phyloP scores from a whole-genome alignment of 1,139 yeast genomes.

The Blastobotrys serpentis region DNA sequence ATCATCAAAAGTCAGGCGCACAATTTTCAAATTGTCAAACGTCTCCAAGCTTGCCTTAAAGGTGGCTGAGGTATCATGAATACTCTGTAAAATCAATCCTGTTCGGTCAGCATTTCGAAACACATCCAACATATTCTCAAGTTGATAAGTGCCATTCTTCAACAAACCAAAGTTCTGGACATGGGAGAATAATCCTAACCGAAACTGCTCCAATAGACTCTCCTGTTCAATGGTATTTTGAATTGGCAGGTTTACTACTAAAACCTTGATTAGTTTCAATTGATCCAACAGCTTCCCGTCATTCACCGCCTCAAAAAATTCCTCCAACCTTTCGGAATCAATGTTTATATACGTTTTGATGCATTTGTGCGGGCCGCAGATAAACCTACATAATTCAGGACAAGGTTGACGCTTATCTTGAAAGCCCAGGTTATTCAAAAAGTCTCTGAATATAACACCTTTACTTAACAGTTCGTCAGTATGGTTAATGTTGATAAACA shows the following conservation, averaged over 20 bases:
- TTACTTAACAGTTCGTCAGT: slow-evolving; percentile 2
- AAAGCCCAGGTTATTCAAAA: neutral
- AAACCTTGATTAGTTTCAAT: neutral
- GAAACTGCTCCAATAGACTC: neutral
- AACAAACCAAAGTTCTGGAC: slow-evolving; percentile 3
- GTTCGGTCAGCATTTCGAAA: neutral
- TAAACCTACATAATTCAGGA: slow-evolving; percentile 3
- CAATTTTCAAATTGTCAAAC: slow-evolving; percentile 1
- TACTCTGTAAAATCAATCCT: slow-evolving; percentile 1
- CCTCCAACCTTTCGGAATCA: neutral
- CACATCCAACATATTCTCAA: slow-evolving; percentile 4
- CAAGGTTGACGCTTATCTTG: neutral
- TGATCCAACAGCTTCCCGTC: neutral
- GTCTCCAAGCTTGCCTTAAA: neutral
- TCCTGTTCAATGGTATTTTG: neutral
- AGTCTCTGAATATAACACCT: slow-evolving; percentile 4
- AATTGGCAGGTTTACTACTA: slow-evolving; percentile 1
- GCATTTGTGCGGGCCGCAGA: slow-evolving; percentile 5
- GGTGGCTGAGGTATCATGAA: neutral
- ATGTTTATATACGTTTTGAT: slow-evolving; percentile 1
- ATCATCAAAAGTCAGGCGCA: slow-evolving; percentile 1
- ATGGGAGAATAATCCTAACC: neutral
- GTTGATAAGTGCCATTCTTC: slow-evolving; percentile 7
- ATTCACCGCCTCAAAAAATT: neutral
- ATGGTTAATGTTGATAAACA: slow-evolving; percentile 2